Percentiles rank a stretch among this genome's conserved stretches.
Evolutionary conservation across 371 early-diverging fungal genomes (phyloP).

Genomic region (Mucor mucedo): DNA sequence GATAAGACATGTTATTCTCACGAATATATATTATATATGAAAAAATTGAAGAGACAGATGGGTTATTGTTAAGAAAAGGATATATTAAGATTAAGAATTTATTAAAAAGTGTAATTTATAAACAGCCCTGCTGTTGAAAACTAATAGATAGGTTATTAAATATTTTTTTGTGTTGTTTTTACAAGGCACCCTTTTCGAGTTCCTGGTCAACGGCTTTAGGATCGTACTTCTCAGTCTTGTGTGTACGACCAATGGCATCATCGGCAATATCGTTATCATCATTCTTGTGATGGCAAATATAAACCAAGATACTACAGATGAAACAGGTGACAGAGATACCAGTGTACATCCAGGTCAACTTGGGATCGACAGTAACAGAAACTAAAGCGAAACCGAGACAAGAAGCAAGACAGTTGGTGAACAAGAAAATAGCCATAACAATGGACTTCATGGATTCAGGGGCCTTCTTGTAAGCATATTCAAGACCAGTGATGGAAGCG

Average conservation of each 20-base stretch:
- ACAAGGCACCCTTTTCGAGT: slow-evolving; percentile 23
- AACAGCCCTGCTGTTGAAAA: too few relatives aligned
- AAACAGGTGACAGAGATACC: slow-evolving; percentile 40
- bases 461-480: slow-evolving; percentile 81
- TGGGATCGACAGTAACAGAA: slow-evolving; percentile 68
- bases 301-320: slow-evolving; percentile 31
- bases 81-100: too few relatives aligned
- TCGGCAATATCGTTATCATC: slow-evolving; percentile 34
- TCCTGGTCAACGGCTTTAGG: slow-evolving; percentile 24
- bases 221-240: background rate
- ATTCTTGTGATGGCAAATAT: slow-evolving; percentile 34
- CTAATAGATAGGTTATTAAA: too few relatives aligned
- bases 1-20: too few relatives aligned
- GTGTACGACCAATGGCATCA: slow-evolving; percentile 37
- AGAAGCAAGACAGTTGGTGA: slow-evolving; percentile 72
- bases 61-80: too few relatives aligned
- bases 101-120: too few relatives aligned
- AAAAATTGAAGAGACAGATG: too few relatives aligned
- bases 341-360: slow-evolving; percentile 70
- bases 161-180: background rate
- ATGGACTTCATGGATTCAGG: slow-evolving; percentile 77
- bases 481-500: slow-evolving; percentile 76
- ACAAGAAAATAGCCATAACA: slow-evolving; percentile 73
- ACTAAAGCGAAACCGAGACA: slow-evolving; percentile 72
- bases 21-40: too few relatives aligned